phyloP scores from a whole-genome alignment of 768 basidiomycete genomes.

The Rhizopogon rudus region DNA sequence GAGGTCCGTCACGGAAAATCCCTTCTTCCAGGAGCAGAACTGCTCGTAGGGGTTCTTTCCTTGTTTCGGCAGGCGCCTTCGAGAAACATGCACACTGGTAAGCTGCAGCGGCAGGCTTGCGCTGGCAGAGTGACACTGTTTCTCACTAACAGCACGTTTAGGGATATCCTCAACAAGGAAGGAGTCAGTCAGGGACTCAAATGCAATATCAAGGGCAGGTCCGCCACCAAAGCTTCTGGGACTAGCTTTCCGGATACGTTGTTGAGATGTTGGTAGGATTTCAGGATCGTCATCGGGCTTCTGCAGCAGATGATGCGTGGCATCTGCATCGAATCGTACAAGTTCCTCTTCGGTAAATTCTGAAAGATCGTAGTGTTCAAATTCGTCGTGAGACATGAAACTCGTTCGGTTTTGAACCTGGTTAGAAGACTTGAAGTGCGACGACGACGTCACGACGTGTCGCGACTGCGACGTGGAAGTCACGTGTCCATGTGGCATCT shows the following conservation, averaged over 20 bases:
- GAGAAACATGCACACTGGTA: not conserved
- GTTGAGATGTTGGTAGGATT: not conserved
- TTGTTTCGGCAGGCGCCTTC: not conserved
- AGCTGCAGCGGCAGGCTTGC: not conserved
- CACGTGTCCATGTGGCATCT: not conserved
- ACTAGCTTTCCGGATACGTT: not conserved
- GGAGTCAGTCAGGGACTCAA: slow-evolving; percentile 26
- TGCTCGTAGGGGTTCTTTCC: slow-evolving; percentile 31
- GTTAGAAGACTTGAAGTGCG: not conserved
- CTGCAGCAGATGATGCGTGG: slow-evolving; percentile 10
- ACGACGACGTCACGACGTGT: not conserved
- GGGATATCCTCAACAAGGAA: not conserved
- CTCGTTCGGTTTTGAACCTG: too few relatives aligned
- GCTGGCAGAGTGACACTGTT: not conserved
- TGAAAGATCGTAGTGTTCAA: slow-evolving; percentile 44
- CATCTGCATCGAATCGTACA: slow-evolving; percentile 39
- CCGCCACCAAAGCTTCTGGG: slow-evolving; percentile 5
- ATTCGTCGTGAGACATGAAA: slow-evolving; percentile 34
- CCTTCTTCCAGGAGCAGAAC: slow-evolving; percentile 38
- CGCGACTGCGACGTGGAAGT: too few relatives aligned
- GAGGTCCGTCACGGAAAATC: slow-evolving; percentile 61
- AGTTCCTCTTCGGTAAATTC: slow-evolving; percentile 59
- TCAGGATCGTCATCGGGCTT: slow-evolving; percentile 1
- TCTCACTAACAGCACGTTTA: not conserved
- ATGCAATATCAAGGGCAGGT: slow-evolving; percentile 28